Percentiles rank a stretch among this genome's conserved stretches.
phyloP scores from a whole-genome alignment of 2,329 filamentous ascomycete species.

The Talaromyces pinophilus region DNA sequence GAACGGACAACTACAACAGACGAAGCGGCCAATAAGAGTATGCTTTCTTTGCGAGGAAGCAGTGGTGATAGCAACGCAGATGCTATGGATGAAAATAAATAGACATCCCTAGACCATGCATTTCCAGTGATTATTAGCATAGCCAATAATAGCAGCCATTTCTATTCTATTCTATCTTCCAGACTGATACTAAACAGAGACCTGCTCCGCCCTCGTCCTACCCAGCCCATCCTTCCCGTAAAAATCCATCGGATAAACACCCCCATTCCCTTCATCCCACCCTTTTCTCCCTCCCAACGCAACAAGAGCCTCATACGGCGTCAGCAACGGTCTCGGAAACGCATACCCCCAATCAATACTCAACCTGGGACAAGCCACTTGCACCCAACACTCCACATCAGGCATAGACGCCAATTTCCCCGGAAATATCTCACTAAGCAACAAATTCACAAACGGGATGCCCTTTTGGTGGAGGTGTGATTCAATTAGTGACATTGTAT shows the following conservation, averaged over 20 bases:
- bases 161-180: neutral
- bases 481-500: conserved; percentile 87
- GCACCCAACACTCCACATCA: conserved; percentile 97
- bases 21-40: conserved; percentile 40
- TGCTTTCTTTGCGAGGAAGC: conserved; percentile 39
- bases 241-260: conserved; percentile 96
- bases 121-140: neutral
- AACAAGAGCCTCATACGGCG: conserved; percentile 91
- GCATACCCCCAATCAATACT: conserved; percentile 99
- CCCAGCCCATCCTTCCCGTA: conserved; percentile 91
- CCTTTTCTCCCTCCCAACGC: conserved; percentile 78
- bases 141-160: neutral
- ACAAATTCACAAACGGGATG: conserved; percentile 78
- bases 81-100: conserved; percentile 37
- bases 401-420: conserved; percentile 91
- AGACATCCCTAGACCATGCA: conserved; percentile 26
- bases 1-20: conserved; percentile 52
- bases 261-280: conserved; percentile 63
- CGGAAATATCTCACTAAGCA: conserved; percentile 94
- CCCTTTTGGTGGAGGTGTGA: conserved; percentile 68
- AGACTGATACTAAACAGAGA: neutral
- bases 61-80: conserved; percentile 43
- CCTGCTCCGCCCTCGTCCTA: conserved; percentile 60
- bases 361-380: conserved; percentile 92
- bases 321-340: conserved; percentile 82